Conservation (phyloP, 1,284 basidiomycete species). For the Meira nashicola region DNA sequence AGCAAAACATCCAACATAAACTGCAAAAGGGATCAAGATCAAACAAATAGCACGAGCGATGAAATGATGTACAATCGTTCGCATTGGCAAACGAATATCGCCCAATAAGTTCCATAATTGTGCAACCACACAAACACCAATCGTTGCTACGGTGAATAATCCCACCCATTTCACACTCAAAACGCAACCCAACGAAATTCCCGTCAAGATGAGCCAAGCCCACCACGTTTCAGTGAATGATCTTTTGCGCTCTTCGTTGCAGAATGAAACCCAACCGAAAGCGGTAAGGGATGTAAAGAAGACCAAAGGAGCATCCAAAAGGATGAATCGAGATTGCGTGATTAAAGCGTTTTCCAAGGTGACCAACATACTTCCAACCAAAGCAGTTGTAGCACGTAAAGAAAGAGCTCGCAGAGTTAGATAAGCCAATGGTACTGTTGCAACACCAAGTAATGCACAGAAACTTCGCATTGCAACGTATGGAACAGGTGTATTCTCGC, state of each 20-base stretch:
- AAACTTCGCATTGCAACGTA: conserved; percentile 94
- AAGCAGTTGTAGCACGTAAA: conserved; percentile 73
- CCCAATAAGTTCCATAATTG: conserved; percentile 90
- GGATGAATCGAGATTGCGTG: conserved; percentile 91
- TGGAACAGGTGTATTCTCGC: conserved; percentile 62
- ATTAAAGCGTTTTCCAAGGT: conserved; percentile 94
- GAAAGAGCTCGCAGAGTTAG: conserved; percentile 87
- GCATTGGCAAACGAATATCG: conserved; percentile 73
- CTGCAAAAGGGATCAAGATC: conserved; percentile 73
- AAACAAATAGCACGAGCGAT: conserved; percentile 80
- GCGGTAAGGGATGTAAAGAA: conserved; percentile 91
- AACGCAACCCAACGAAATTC: conserved; percentile 82
- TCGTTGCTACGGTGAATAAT: conserved; percentile 93
- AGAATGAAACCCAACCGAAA: conserved; percentile 84
- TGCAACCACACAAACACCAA: conserved; percentile 76
- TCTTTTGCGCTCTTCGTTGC: conserved; percentile 70
- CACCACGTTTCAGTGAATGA: conserved; percentile 85
- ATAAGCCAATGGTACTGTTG: conserved; percentile 79
- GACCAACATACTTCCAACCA: conserved; percentile 82
- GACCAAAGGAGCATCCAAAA: conserved; percentile 92
- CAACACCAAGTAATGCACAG: conserved; percentile 81
- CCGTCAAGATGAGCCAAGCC: conserved; percentile 83
- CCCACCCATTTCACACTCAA: conserved; percentile 97
- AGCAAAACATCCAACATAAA: conserved; percentile 94
- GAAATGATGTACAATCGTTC: conserved; percentile 76